Evolutionary conservation across 202 grass and related monocot species (phyloP), one percentile per base, ranked within the genome.

Genomic region (Zoysia matrella): DNA sequence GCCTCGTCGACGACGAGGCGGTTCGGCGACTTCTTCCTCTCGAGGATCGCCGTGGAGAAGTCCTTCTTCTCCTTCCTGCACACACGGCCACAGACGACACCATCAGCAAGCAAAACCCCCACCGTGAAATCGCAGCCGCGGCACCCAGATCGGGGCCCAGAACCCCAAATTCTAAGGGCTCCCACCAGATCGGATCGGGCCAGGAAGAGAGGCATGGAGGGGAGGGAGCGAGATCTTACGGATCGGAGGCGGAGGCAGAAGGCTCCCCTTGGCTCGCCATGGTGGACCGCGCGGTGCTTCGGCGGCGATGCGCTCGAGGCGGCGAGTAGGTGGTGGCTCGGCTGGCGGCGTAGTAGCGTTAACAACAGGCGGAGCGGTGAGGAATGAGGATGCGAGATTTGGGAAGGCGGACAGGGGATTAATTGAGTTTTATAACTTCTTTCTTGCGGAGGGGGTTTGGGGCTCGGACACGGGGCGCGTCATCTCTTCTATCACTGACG

Each of bases 11-110:
- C 92, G 55, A 97, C 82, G 43, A 97, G 83, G 6, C 94, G 78
- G 82, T 97, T 97, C 2, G 92, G 88, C n/a, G 92, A 87, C 78
- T 97, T 97, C 75, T 97, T 97, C 85, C 92, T 71, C 77, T 94
- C 94, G 8, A 97, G 80, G 79, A 97, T 97, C 72, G 90, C 94
- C 61, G 94, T 97, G 83, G 90, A 92, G 78, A 81, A 94, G 71
- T 97, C 92, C 30, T 36, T 36, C 30, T 36, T 36, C 30, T 36
- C 30, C 30, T 36, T 36, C 30, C 30, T 36, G 30, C 88, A 67
- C 61, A 11, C 50, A 47, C 11, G 4, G 41, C 15, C 55, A 44
- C 5, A 18, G 1, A 58, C 54, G 57, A 80, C 12, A 16, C 62
- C 67, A 69, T 18, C 16, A 69, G 0, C 12, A 76, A 75, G 49